These are phyloP conservation scores for Penicillium hordei DNA, from an alignment of 2,329 filamentous ascomycete species.

Conservation along the genomic window DNA sequence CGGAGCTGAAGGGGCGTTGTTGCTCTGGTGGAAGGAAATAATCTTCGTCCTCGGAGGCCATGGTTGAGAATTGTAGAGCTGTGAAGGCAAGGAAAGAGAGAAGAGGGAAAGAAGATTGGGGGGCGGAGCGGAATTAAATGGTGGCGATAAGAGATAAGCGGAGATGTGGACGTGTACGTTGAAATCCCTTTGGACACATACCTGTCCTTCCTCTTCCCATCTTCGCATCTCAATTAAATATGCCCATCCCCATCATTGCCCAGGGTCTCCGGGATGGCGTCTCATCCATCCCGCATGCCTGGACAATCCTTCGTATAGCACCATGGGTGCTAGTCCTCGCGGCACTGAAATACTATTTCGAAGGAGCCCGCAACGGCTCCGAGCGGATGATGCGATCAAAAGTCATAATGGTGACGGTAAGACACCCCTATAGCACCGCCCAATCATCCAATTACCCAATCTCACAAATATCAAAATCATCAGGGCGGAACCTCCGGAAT, in stretches of 20 bases:
- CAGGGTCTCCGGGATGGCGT: constrained; percentile 57
- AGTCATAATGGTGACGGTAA: constrained; percentile 85
- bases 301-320: constrained; percentile 53
- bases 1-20: constrained; percentile 61
- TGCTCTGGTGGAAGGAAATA: constrained; percentile 60
- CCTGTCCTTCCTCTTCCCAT: constrained; percentile 11
- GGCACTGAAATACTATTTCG: constrained; percentile 71
- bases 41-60: constrained; percentile 52
- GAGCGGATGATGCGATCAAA: constrained; percentile 90
- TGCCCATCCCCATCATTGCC: constrained; percentile 62
- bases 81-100: background rate
- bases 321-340: constrained; percentile 55
- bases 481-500: constrained; percentile 89
- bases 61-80: constrained; percentile 11
- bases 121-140: background rate
- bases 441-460: background rate
- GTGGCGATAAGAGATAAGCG: constrained; percentile 24
- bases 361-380: constrained; percentile 69
- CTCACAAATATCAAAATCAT: constrained; percentile 6
- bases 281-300: constrained; percentile 54
- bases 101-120: background rate
- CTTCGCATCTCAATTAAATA: constrained; percentile 34
- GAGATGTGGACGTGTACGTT: constrained; percentile 3
- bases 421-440: constrained; percentile 10
- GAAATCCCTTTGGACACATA: constrained; percentile 2